Conservation (phyloP, 441 rosid genomes). For the Gossypium lobatum region DNA sequence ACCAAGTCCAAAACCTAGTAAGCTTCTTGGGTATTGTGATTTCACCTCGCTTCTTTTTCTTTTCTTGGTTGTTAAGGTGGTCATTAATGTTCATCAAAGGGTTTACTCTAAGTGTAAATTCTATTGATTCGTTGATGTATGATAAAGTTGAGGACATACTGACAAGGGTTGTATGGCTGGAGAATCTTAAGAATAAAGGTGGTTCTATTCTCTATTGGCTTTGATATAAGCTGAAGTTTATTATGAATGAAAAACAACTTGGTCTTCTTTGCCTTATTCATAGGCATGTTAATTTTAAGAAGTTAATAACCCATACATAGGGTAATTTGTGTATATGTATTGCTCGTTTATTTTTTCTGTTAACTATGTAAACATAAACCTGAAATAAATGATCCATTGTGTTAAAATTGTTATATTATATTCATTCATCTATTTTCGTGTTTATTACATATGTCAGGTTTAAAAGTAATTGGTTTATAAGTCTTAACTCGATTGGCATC, state of each 20-base stretch:
- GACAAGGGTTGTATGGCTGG: constrained; percentile 12
- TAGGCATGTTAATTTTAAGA: background rate
- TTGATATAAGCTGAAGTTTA: constrained; percentile 9
- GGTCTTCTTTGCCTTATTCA: background rate
- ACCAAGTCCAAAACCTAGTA: constrained; percentile 19
- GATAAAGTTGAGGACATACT: constrained; percentile 21
- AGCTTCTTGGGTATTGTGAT: constrained; percentile 17
- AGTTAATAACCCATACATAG: too few species aligned
- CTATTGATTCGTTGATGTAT: constrained; percentile 26
- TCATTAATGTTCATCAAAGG: constrained; percentile 8
- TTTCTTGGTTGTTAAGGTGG: constrained; percentile 9
- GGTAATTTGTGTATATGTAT: background rate
- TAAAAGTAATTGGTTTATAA: background rate
- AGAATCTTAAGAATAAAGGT: constrained; percentile 16
- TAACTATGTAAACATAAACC: background rate
- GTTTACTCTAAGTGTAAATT: constrained; percentile 28
- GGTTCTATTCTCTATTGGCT: constrained; percentile 13
- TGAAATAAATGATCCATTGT: background rate
- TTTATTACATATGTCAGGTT: background rate
- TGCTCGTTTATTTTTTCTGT: background rate
- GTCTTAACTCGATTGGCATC: too few species aligned
- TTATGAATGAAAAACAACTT: background rate
- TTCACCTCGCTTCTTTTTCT: background rate
- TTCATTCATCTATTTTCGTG: background rate
- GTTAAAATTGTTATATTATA: background rate